These are phyloP conservation scores for Artemisia argyi DNA, from an alignment of 129 eudicot genomes.

Conservation along the genomic window DNA sequence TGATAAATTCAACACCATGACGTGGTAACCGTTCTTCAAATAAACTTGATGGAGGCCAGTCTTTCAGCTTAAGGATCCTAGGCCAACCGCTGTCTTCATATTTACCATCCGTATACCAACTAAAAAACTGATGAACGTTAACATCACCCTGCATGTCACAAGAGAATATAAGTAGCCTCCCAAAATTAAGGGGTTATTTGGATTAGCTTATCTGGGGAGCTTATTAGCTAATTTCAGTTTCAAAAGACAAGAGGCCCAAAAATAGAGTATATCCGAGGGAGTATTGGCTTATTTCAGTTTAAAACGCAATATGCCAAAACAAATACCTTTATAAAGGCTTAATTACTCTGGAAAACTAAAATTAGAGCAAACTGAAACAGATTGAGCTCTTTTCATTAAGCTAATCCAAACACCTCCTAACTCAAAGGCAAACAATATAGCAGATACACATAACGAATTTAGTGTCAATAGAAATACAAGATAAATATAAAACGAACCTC, in stretches of 20 bases:
- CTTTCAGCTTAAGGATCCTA: slow-evolving; percentile 60
- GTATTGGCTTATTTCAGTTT: too few relatives aligned
- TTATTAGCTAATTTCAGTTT: too few relatives aligned
- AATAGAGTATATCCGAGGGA: too few relatives aligned
- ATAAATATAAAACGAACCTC: slow-evolving; percentile 49
- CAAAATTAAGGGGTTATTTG: too few relatives aligned
- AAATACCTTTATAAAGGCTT: too few relatives aligned
- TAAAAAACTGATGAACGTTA: slow-evolving; percentile 55
- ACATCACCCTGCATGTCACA: slow-evolving; percentile 53
- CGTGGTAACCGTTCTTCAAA: slow-evolving; percentile 77
- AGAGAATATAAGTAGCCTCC: background rate
- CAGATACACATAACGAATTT: background rate
- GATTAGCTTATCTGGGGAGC: too few relatives aligned
- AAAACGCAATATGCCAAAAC: too few relatives aligned
- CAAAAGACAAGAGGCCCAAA: too few relatives aligned
- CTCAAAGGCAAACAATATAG: background rate
- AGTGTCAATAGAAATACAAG: background rate
- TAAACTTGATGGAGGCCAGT: slow-evolving; percentile 64
- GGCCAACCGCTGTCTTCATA: slow-evolving; percentile 49
- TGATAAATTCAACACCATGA: slow-evolving; percentile 63
- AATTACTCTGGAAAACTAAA: too few relatives aligned
- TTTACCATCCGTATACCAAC: slow-evolving; percentile 40
- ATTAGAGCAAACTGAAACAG: too few relatives aligned
- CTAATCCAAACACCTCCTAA: background rate
- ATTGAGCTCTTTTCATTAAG: too few relatives aligned